Conservation (phyloP, 2,329 filamentous ascomycete genomes). For the Epicoccum sorghinum region DNA sequence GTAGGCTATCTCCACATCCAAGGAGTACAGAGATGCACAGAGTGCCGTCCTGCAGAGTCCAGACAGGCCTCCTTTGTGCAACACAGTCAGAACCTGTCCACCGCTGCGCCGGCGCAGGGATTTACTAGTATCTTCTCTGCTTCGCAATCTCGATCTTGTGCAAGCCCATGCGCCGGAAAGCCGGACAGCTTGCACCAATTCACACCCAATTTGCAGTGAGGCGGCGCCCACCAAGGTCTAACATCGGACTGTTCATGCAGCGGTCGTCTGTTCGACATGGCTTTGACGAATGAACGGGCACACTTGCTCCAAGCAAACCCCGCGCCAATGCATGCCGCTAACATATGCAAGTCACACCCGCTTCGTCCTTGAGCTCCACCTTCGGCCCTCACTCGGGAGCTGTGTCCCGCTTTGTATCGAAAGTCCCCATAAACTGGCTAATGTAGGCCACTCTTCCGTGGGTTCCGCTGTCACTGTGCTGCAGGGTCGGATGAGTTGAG, state of each 20-base stretch:
- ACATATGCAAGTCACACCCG: conserved; percentile 46
- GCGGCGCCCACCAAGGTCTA: conserved; percentile 8
- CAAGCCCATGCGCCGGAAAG: not conserved
- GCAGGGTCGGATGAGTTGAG: conserved; percentile 28
- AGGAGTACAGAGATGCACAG: too few species aligned
- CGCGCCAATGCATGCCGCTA: conserved; percentile 39
- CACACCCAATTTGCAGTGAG: conserved; percentile 3
- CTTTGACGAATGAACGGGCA: conserved; percentile 30
- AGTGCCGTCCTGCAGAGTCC: not conserved
- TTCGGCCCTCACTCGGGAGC: conserved; percentile 26
- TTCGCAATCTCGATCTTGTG: not conserved
- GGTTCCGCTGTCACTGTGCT: conserved; percentile 26
- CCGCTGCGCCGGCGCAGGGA: not conserved
- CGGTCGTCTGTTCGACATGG: conserved; percentile 14
- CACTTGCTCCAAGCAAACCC: conserved; percentile 29
- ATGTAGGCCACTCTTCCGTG: conserved; percentile 27
- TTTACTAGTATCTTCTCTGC: not conserved
- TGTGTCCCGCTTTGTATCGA: conserved; percentile 6
- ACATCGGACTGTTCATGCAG: conserved; percentile 26
- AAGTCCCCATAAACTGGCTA: conserved; percentile 32
- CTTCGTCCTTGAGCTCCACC: conserved; percentile 28
- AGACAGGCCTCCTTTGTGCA: conserved; percentile 7
- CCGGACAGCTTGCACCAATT: conserved; percentile 1
- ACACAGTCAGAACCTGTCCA: not conserved
- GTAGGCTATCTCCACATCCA: not conserved